phyloP scores from a whole-genome alignment of 805 yeast genomes.

The Jamesozyma rosinii region DNA sequence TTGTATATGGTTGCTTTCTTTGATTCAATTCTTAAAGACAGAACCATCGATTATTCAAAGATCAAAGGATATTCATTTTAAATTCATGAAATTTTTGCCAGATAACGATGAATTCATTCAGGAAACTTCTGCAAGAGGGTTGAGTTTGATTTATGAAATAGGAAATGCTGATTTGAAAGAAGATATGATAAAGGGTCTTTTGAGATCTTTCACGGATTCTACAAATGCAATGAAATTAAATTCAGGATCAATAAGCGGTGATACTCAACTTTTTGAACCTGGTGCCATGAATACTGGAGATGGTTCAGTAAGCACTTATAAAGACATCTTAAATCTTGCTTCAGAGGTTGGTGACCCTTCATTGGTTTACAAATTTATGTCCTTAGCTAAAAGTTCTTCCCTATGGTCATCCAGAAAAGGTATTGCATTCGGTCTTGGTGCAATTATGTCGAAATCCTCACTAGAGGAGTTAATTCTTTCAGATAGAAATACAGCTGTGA shows the following conservation, averaged over 20 bases:
- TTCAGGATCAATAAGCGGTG: constrained; percentile 65
- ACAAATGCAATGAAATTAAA: constrained; percentile 36
- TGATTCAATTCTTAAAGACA: constrained; percentile 65
- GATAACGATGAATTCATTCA: constrained; percentile 83
- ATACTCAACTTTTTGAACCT: constrained; percentile 77
- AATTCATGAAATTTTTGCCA: constrained; percentile 70
- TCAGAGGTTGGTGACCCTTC: constrained; percentile 94
- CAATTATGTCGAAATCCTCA: constrained; percentile 69
- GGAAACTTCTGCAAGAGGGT: constrained; percentile 84
- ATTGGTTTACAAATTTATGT: constrained; percentile 88
- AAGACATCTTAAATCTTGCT: constrained; percentile 79
- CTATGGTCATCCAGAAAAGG: constrained; percentile 92
- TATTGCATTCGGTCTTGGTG: constrained; percentile 85
- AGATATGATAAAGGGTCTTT: constrained; percentile 58
- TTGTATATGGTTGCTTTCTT: constrained; percentile 77
- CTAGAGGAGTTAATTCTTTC: constrained; percentile 51
- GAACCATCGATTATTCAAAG: constrained; percentile 32
- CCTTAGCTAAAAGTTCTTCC: constrained; percentile 76
- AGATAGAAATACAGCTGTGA: constrained; percentile 45
- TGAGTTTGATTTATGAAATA: constrained; percentile 69
- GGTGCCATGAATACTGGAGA: constrained; percentile 73
- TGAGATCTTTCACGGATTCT: constrained; percentile 71
- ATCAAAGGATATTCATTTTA: constrained; percentile 55
- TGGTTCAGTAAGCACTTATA: constrained; percentile 83
- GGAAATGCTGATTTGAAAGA: constrained; percentile 64